Percentiles rank a stretch among this genome's conserved stretches.
These are phyloP conservation scores for Kluyveromyces sp. DNA, from an alignment of 1,139 yeast species.

Conservation along the genomic window DNA sequence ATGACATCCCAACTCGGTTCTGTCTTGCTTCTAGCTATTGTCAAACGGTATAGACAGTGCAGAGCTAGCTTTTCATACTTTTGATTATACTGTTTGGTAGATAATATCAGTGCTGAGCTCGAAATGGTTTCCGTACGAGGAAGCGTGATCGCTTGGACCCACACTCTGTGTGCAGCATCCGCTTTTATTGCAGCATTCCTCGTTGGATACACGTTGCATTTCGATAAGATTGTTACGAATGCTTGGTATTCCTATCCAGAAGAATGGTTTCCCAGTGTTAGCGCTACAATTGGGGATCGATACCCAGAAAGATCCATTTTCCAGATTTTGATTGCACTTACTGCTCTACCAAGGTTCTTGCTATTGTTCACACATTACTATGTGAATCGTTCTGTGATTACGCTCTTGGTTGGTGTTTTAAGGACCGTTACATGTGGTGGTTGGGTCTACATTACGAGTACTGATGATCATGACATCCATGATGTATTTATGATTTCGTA, in stretches of 20 bases:
- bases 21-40: too few species aligned
- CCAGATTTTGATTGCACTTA: conserved; percentile 69
- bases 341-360: conserved; percentile 81
- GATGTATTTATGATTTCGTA: conserved; percentile 92
- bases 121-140: conserved; percentile 42
- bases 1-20: too few species aligned
- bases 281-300: conserved; percentile 93
- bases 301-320: conserved; percentile 92
- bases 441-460: conserved; percentile 94
- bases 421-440: conserved; percentile 96
- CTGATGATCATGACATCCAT: conserved; percentile 95
- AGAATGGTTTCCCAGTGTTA: conserved; percentile 97
- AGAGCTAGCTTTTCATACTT: not conserved
- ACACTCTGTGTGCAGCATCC: conserved; percentile 57
- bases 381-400: conserved; percentile 22
- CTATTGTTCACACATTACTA: conserved; percentile 54
- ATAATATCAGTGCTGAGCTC: not conserved
- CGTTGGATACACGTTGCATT: conserved; percentile 70
- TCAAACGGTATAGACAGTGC: too few species aligned
- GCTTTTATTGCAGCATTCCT: conserved; percentile 71
- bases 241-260: conserved; percentile 87
- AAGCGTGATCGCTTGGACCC: conserved; percentile 57
- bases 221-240: conserved; percentile 78
- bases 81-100: not conserved
- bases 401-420: conserved; percentile 49